Conservation (phyloP, 169 alveolate species). For the Eimeria praecox region DNA sequence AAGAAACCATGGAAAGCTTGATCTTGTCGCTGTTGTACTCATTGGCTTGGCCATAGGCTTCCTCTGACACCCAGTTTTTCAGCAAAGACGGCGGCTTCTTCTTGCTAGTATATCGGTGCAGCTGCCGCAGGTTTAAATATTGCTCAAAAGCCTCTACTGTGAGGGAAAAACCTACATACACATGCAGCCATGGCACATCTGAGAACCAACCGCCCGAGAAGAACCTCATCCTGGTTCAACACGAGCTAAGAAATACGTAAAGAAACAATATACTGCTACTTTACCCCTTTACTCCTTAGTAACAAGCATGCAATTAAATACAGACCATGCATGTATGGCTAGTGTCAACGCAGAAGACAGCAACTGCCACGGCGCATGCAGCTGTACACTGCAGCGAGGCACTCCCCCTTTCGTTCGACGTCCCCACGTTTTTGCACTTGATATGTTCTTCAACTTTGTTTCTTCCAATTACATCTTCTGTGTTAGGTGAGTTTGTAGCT, state of each 20-base stretch:
- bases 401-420: neutral
- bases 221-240: conserved; percentile 49
- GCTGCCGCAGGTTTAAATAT: conserved; percentile 78
- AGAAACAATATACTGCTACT: neutral
- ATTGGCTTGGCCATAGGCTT: conserved; percentile 56
- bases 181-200: conserved; percentile 81
- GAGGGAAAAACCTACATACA: conserved; percentile 76
- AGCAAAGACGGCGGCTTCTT: conserved; percentile 22
- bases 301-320: neutral
- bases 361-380: conserved; percentile 15
- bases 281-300: neutral
- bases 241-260: neutral
- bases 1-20: conserved; percentile 74
- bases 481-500: neutral
- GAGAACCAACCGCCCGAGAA: conserved; percentile 67
- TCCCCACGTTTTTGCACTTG: neutral
- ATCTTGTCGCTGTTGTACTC: conserved; percentile 83
- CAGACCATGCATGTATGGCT: neutral
- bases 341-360: neutral
- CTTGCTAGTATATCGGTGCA: conserved; percentile 44
- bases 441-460: neutral
- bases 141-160: conserved; percentile 80
- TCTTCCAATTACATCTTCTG: neutral
- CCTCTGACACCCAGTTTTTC: conserved; percentile 58
- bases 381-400: neutral